Percentiles rank a stretch among this genome's conserved stretches.
Conservation (phyloP, 768 basidiomycete species). For the Pulveroboletus sp. region DNA sequence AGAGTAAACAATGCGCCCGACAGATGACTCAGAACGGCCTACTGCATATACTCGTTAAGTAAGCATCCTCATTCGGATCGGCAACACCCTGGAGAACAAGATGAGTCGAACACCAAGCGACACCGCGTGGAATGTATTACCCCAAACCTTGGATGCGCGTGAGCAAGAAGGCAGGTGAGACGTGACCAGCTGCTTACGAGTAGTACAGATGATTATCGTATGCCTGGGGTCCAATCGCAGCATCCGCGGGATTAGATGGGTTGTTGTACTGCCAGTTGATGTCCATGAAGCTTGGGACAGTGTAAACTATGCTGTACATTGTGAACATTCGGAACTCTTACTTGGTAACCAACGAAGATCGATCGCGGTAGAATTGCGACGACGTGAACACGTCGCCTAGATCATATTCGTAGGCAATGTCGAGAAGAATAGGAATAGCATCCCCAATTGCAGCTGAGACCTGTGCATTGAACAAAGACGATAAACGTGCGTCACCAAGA, state of each 20-base stretch:
- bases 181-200: slow-evolving; percentile 38
- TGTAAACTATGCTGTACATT: slow-evolving; percentile 2
- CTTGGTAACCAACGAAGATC: slow-evolving; percentile 35
- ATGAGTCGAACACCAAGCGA: not conserved
- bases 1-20: not conserved
- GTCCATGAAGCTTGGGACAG: slow-evolving; percentile 67
- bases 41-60: slow-evolving; percentile 70
- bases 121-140: slow-evolving; percentile 32
- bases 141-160: slow-evolving; percentile 44
- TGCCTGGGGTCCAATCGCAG: slow-evolving; percentile 60
- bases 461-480: slow-evolving; percentile 23
- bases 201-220: slow-evolving; percentile 84
- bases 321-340: slow-evolving; percentile 18
- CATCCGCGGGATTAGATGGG: slow-evolving; percentile 67
- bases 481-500: slow-evolving; percentile 17
- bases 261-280: slow-evolving; percentile 69
- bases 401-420: slow-evolving; percentile 20
- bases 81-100: slow-evolving; percentile 56
- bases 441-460: slow-evolving; percentile 32
- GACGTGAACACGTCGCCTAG: slow-evolving; percentile 24
- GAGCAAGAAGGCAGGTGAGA: slow-evolving; percentile 1
- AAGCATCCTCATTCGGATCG: slow-evolving; percentile 56
- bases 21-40: slow-evolving; percentile 20
- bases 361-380: slow-evolving; percentile 12
- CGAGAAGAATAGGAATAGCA: slow-evolving; percentile 35